A percentile compares a stretch with the other conserved stretches of the same genome.
phyloP scores from a whole-genome alignment of 805 yeast species.

The Barnettozyma pratensis region DNA sequence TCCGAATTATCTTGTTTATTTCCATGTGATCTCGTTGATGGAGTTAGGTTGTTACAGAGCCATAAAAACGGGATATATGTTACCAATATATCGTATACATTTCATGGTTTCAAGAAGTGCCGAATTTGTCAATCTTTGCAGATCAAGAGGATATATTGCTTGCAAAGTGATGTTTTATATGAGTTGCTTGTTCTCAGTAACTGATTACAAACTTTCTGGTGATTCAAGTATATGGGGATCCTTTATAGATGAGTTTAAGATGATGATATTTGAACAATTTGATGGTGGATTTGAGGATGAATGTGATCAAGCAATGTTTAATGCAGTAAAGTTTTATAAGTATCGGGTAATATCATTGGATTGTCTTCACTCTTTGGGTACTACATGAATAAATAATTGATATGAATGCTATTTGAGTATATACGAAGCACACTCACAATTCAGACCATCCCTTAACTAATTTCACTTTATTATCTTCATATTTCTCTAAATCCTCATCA shows the following conservation, averaged over 20 bases:
- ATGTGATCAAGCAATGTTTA: background rate
- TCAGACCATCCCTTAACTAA: constrained; percentile 1
- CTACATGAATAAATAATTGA: background rate
- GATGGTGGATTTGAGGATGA: background rate
- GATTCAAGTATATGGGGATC: constrained; percentile 14
- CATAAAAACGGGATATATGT: constrained; percentile 12
- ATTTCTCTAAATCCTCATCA: constrained; percentile 2
- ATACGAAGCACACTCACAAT: no score
- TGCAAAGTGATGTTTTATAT: constrained; percentile 17
- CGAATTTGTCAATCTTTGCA: constrained; percentile 6
- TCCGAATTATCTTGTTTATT: constrained; percentile 1
- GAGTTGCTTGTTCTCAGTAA: constrained; percentile 13
- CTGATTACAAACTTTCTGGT: constrained; percentile 16
- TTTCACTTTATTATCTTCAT: constrained; percentile 1
- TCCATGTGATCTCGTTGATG: constrained; percentile 5
- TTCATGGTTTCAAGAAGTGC: constrained; percentile 6
- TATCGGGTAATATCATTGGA: background rate
- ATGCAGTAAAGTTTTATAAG: background rate
- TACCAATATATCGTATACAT: constrained; percentile 14
- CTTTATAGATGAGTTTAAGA: background rate
- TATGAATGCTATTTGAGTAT: no score
- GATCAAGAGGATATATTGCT: constrained; percentile 11
- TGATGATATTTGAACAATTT: background rate
- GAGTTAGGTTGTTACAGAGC: constrained; percentile 15
- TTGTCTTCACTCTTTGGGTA: background rate